phyloP scores from a whole-genome alignment of 306 rosid species.

The Lablab purpureus region DNA sequence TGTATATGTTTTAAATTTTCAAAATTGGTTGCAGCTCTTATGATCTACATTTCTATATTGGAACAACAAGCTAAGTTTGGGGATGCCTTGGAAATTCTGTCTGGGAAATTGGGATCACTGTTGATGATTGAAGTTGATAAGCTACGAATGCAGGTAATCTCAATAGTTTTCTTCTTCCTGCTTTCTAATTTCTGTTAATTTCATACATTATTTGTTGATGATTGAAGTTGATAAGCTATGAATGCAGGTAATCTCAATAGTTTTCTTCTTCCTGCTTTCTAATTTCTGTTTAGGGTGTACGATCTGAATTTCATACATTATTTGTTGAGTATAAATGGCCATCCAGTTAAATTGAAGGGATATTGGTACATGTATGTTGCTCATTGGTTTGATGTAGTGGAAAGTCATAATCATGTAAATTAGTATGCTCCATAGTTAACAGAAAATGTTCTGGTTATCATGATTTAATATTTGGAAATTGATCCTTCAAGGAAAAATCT shows the following conservation, averaged over 20 bases:
- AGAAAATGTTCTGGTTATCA: constrained; percentile 7
- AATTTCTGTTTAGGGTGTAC: no score
- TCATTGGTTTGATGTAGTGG: constrained; percentile 28
- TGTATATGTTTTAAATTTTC: constrained; percentile 33
- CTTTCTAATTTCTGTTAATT: constrained; percentile 12
- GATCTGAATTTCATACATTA: constrained; percentile 21
- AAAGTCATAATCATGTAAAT: constrained; percentile 26
- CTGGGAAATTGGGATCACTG: constrained; percentile 89
- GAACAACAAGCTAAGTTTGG: constrained; percentile 94
- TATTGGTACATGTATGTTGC: constrained; percentile 21
- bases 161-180: constrained; percentile 46
- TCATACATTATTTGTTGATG: constrained; percentile 19
- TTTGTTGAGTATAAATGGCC: constrained; percentile 18
- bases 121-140: constrained; percentile 86
- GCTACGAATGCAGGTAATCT: constrained; percentile 91
- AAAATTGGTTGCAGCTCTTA: constrained; percentile 72
- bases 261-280: constrained; percentile 43
- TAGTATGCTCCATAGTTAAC: constrained; percentile 16
- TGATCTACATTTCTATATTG: constrained; percentile 87
- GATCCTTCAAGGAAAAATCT: not conserved
- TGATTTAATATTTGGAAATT: constrained; percentile 14
- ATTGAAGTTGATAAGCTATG: constrained; percentile 93
- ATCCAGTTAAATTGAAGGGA: constrained; percentile 3
- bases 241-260: constrained; percentile 76
- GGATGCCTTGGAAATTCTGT: constrained; percentile 91